A percentile compares a stretch with the other conserved stretches of the same genome.
Conservation (phyloP, 345 rosid genomes). For the Linum usitatissimum region DNA sequence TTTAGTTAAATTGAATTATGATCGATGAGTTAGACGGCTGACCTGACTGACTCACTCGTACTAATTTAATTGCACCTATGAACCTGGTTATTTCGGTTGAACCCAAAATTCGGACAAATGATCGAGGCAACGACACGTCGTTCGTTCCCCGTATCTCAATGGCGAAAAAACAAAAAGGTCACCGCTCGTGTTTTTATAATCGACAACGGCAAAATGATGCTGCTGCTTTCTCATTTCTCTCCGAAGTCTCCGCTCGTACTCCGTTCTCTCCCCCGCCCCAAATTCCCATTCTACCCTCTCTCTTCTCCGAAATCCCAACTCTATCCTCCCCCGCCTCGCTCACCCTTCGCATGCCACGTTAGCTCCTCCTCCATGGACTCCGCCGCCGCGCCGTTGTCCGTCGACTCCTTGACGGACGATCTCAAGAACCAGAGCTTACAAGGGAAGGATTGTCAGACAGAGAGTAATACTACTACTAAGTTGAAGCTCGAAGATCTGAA, state of each 20-base stretch:
- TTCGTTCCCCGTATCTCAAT: not conserved
- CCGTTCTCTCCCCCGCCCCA: constrained; percentile 18
- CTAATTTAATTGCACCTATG: too few species aligned
- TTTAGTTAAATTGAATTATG: too few species aligned
- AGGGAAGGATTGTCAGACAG: not conserved
- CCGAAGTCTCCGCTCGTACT: constrained; percentile 17
- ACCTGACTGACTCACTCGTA: too few species aligned
- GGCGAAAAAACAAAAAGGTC: not conserved
- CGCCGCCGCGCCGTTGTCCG: constrained; percentile 26
- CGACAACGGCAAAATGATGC: not conserved
- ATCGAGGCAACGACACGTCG: too few species aligned
- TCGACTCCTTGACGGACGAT: constrained; percentile 60
- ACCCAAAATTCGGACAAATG: too few species aligned
- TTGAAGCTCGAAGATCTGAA: constrained; percentile 59
- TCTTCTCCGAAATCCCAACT: constrained; percentile 13
- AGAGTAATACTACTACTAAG: constrained; percentile 11
- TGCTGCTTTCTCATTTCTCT: constrained; percentile 18
- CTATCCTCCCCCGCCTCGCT: constrained; percentile 21
- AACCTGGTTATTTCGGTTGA: too few species aligned
- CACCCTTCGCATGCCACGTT: constrained; percentile 30
- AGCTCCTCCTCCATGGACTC: constrained; percentile 38
- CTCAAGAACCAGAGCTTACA: constrained; percentile 54
- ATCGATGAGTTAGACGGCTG: too few species aligned
- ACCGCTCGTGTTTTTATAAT: not conserved
- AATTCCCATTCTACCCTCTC: not conserved